Percentiles rank a stretch among this genome's conserved stretches.
Evolutionary conservation across 768 basidiomycete species (phyloP).

Genomic region (Trametes sanguinea): DNA sequence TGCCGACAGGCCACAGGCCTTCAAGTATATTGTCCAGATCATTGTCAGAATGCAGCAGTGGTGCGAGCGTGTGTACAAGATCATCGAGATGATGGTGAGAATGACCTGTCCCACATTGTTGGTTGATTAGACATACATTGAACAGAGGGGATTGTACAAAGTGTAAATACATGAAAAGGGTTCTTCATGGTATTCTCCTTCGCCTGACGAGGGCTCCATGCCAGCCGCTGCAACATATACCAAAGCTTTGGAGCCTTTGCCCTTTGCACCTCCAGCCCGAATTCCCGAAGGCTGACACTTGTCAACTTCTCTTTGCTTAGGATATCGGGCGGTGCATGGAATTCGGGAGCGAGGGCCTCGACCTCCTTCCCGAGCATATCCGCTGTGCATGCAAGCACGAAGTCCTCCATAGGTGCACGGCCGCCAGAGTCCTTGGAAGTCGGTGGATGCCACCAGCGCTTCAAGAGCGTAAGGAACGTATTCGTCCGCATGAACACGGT

Average conservation of each 20-base stretch:
- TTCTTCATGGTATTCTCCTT: background rate
- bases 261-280: background rate
- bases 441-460: background rate
- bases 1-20: constrained; percentile 2
- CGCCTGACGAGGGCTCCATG: background rate
- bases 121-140: too few species aligned
- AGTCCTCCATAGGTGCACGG: background rate
- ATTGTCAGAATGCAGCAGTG: background rate
- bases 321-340: background rate
- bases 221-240: background rate
- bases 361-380: background rate
- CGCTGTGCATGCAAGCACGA: background rate
- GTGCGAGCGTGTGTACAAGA: background rate
- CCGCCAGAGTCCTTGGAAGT: background rate
- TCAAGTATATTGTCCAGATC: constrained; percentile 7
- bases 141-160: too few species aligned
- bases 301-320: background rate
- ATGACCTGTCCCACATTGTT: background rate
- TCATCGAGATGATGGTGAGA: background rate
- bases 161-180: background rate
- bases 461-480: background rate
- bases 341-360: background rate
- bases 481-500: background rate
- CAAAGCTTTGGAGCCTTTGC: background rate
- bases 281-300: background rate